Conservation (phyloP, 225 moss, liverwort and hornwort genomes). For the Sphagnum tenellum region DNA sequence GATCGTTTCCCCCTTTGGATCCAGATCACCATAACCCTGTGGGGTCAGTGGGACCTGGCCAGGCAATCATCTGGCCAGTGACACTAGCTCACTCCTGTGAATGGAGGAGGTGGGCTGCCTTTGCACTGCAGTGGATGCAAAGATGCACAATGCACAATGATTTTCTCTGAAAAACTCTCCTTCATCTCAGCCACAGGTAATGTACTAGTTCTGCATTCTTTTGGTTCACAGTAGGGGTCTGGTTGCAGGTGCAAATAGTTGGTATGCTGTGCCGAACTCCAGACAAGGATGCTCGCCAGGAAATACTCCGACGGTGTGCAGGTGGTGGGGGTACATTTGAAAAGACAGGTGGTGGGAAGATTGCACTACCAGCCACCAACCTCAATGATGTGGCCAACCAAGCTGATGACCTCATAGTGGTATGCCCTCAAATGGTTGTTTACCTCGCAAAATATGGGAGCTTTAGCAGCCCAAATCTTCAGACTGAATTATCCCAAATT, state of each 20-base stretch:
- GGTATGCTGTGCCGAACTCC: conserved; percentile 80
- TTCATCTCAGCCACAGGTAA: too few relatives aligned
- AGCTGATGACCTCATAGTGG: conserved; percentile 84
- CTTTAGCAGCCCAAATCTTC: too few relatives aligned
- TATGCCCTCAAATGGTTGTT: conserved; percentile 7
- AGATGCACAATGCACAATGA: too few relatives aligned
- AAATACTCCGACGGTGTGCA: conserved; percentile 90
- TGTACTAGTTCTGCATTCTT: neutral
- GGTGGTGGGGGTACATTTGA: conserved; percentile 92
- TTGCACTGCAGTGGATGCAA: too few relatives aligned
- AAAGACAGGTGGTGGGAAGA: conserved; percentile 63
- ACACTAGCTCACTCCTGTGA: too few relatives aligned
- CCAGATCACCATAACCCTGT: too few relatives aligned
- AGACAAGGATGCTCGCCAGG: conserved; percentile 83
- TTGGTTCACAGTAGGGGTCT: neutral
- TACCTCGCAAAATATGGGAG: too few relatives aligned
- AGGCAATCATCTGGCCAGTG: too few relatives aligned
- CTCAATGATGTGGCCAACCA: conserved; percentile 70
- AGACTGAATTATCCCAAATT: too few relatives aligned
- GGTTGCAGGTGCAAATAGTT: conserved; percentile 81
- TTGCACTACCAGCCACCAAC: conserved; percentile 63
- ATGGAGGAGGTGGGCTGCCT: too few relatives aligned
- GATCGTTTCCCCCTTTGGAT: too few relatives aligned
- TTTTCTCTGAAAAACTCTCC: neutral
- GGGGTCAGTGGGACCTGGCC: too few relatives aligned